Evolutionary conservation across 352 stramenopile genomes (phyloP).

Genomic region (Phytophthora hibernalis): DNA sequence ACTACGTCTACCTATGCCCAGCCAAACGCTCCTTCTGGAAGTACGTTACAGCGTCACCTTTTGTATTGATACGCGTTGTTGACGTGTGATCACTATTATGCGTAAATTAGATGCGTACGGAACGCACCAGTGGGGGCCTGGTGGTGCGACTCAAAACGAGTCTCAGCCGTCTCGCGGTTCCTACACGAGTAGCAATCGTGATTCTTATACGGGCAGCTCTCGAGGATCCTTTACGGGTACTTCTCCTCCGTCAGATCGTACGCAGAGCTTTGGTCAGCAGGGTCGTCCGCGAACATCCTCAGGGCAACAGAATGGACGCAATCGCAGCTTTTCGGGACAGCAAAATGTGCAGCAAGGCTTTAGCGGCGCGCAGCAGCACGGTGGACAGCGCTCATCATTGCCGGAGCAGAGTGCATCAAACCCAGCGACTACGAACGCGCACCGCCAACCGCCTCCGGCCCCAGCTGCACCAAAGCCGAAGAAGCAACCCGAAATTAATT

Average conservation of each 20-base stretch:
- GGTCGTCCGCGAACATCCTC: constrained; percentile 27
- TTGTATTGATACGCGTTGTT: neutral
- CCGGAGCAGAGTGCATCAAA: constrained; percentile 33
- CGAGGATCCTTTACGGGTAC: constrained; percentile 26
- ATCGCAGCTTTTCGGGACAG: constrained; percentile 37
- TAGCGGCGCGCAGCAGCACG: constrained; percentile 20
- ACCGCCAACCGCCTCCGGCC: constrained; percentile 24
- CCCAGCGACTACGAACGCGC: constrained; percentile 8
- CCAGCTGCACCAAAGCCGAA: constrained; percentile 37
- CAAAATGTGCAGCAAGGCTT: constrained; percentile 29
- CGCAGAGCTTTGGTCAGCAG: constrained; percentile 35
- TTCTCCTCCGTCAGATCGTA: constrained; percentile 28
- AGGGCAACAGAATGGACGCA: constrained; percentile 31
- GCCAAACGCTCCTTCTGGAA: constrained; percentile 41
- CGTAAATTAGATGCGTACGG: constrained; percentile 54
- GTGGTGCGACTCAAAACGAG: constrained; percentile 47
- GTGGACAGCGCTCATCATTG: constrained; percentile 37
- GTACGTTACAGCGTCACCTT: constrained; percentile 26
- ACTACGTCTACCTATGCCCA: constrained; percentile 52
- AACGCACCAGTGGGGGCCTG: constrained; percentile 72
- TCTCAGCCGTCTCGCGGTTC: constrained; percentile 31
- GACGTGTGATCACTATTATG: constrained; percentile 6
- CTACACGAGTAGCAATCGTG: constrained; percentile 32
- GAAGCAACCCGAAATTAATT: constrained; percentile 75
- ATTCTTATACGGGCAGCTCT: constrained; percentile 33